phyloP scores from a whole-genome alignment of 805 yeast species.

The Diddensiella caesifluorescens region DNA sequence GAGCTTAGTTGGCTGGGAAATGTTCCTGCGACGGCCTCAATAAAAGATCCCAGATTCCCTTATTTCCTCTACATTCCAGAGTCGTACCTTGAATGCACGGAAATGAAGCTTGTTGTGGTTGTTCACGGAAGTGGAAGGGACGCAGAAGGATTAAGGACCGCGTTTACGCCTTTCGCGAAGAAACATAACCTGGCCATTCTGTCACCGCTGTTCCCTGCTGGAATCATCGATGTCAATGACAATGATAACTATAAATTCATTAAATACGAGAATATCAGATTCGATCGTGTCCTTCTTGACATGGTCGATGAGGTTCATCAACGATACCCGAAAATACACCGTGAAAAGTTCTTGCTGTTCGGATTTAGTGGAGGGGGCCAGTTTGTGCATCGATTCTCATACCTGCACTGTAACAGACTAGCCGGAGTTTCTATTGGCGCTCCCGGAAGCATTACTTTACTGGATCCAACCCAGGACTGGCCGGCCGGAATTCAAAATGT shows the following conservation, averaged over 20 bases:
- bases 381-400: constrained; percentile 5
- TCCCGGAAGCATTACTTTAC: constrained; percentile 3
- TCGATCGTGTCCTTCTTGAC: constrained; percentile 2
- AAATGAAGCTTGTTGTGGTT: constrained; percentile 2
- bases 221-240: constrained; percentile 2
- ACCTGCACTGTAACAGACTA: constrained; percentile 3
- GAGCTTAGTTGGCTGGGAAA: constrained; percentile 5
- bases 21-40: constrained; percentile 1
- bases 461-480: neutral
- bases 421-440: constrained; percentile 4
- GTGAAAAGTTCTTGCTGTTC: constrained; percentile 4
- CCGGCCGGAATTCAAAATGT: neutral
- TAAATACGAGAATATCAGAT: constrained; percentile 3
- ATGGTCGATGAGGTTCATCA: constrained; percentile 1
- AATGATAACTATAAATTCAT: constrained; percentile 7
- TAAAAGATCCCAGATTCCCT: constrained; percentile 3
- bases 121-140: constrained; percentile 8
- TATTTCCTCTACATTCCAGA: constrained; percentile 2
- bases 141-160: constrained; percentile 1
- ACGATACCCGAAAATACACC: constrained; percentile 2
- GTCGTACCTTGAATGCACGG: neutral
- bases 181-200: constrained; percentile 2
- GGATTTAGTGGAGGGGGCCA: constrained; percentile 10
- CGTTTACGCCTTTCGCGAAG: constrained; percentile 2
- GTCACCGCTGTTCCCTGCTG: constrained; percentile 6